Evolutionary conservation across 2,329 filamentous ascomycete genomes (phyloP).

Genomic region (Fusarium euwallaceae): DNA sequence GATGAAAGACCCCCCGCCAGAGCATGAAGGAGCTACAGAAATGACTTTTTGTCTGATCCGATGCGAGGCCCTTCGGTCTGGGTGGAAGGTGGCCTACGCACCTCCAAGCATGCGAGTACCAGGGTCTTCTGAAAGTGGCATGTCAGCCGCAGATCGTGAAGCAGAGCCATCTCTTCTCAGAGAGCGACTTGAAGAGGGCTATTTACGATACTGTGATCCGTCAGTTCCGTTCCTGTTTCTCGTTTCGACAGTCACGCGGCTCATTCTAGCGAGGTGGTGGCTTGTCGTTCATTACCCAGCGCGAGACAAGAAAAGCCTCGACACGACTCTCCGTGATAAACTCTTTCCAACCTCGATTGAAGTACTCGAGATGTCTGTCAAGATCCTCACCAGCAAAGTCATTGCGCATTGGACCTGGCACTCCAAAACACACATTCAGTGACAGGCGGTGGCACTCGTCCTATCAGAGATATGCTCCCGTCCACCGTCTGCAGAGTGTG

Average conservation of each 20-base stretch:
- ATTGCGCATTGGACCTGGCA: slow-evolving; percentile 76
- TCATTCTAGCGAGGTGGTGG: not conserved
- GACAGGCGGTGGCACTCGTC: slow-evolving; percentile 73
- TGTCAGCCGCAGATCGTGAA: not conserved
- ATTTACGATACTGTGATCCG: not conserved
- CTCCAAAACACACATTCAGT: slow-evolving; percentile 74
- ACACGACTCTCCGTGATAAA: not conserved
- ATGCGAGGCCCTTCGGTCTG: not conserved
- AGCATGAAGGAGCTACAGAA: not conserved
- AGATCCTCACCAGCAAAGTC: slow-evolving; percentile 57
- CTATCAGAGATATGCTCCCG: slow-evolving; percentile 67
- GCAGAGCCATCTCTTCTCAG: not conserved
- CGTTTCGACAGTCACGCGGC: not conserved
- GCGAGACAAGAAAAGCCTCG: not conserved
- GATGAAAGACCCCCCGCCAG: not conserved
- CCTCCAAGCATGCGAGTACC: not conserved
- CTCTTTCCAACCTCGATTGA: not conserved
- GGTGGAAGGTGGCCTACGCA: not conserved
- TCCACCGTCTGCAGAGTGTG: slow-evolving; percentile 35
- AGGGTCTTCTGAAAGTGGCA: not conserved
- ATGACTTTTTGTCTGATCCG: not conserved
- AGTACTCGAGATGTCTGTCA: not conserved
- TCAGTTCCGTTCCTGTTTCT: not conserved
- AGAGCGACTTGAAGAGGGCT: not conserved
- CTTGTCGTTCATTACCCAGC: not conserved